Conservation (phyloP, 2,329 filamentous ascomycete genomes). For the Ilyonectria mors-panacis region DNA sequence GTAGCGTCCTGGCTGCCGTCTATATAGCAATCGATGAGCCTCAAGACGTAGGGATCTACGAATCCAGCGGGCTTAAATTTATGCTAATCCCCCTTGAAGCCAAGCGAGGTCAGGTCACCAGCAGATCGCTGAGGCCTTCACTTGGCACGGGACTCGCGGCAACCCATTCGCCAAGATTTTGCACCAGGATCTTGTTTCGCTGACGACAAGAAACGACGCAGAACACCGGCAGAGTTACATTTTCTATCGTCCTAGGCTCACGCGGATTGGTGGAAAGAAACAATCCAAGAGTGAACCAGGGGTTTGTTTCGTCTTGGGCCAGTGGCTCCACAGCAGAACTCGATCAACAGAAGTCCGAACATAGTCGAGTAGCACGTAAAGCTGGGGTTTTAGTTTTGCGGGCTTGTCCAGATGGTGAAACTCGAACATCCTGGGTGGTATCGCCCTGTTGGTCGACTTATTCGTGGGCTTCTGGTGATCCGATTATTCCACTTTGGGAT, state of each 20-base stretch:
- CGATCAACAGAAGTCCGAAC: background rate
- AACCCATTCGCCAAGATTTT: background rate
- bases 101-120: background rate
- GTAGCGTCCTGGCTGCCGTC: too few species aligned
- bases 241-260: background rate
- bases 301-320: background rate
- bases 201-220: background rate
- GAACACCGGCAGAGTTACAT: background rate
- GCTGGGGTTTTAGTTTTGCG: background rate
- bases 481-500: background rate
- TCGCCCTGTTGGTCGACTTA: too few species aligned
- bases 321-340: background rate
- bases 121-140: background rate
- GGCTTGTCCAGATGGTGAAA: background rate
- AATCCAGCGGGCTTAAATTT: background rate
- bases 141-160: background rate
- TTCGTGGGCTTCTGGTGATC: too few species aligned
- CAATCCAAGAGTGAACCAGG: background rate
- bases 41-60: constrained; percentile 1
- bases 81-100: background rate
- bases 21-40: background rate
- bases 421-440: background rate
- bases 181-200: background rate
- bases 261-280: constrained; percentile 1
- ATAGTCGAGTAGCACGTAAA: background rate